Percentiles rank a stretch among this genome's conserved stretches.
phyloP scores from a whole-genome alignment of 208 protist species.

The Crithidia acanthocephali region DNA sequence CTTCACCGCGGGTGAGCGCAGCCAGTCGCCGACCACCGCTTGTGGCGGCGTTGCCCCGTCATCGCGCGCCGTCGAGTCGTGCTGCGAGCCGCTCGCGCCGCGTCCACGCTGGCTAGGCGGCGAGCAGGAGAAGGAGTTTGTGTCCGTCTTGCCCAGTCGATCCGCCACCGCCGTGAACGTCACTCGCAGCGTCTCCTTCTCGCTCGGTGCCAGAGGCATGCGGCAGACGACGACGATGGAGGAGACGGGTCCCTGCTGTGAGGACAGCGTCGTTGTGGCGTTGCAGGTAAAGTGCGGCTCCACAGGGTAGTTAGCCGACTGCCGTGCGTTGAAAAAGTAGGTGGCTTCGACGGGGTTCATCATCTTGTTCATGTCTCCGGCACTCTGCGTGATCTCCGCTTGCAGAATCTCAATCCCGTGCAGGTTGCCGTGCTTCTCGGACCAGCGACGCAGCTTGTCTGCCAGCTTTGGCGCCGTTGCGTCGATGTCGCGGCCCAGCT shows the following conservation, averaged over 20 bases:
- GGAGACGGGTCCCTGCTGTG: constrained; percentile 16
- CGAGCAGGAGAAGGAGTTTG: constrained; percentile 22
- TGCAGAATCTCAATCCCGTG: constrained; percentile 28
- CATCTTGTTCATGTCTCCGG: constrained; percentile 42
- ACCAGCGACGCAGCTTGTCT: constrained; percentile 28
- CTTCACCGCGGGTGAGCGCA: constrained; percentile 16
- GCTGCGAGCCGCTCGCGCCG: constrained; percentile 13
- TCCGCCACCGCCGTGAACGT: constrained; percentile 21
- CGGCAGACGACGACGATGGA: constrained; percentile 41
- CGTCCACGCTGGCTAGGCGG: constrained; percentile 16
- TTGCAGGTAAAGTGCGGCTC: constrained; percentile 33
- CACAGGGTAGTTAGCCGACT: constrained; percentile 27
- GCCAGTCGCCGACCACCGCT: constrained; percentile 2
- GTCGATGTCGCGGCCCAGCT: constrained; percentile 7
- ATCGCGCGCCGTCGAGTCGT: not conserved
- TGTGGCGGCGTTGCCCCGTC: constrained; percentile 8
- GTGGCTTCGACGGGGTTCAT: constrained; percentile 32
- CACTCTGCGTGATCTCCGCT: constrained; percentile 35
- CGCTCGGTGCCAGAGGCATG: constrained; percentile 29
- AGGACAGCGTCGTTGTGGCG: constrained; percentile 24
- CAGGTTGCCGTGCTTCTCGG: constrained; percentile 8
- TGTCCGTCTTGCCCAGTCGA: constrained; percentile 24
- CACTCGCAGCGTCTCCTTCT: constrained; percentile 25
- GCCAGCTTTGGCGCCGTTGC: constrained; percentile 6
- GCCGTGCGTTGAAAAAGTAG: constrained; percentile 45